A percentile compares a stretch with the other conserved stretches of the same genome.
phyloP scores from a whole-genome alignment of 345 rosid genomes.

The Aegle marmelos region DNA sequence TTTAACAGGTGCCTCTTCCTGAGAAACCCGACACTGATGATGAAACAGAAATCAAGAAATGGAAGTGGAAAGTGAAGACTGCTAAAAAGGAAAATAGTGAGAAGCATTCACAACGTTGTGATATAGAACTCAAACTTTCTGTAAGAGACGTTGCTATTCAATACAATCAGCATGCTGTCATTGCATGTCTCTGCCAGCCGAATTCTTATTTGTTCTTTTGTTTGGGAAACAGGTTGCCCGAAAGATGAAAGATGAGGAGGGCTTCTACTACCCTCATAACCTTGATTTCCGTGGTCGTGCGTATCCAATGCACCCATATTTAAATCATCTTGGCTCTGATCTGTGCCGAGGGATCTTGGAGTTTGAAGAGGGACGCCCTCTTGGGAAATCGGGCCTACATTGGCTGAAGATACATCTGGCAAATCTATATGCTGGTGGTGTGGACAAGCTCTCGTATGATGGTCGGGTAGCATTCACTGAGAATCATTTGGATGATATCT shows the following conservation, averaged over 20 bases:
- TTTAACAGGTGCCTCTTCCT: slow-evolving; percentile 64
- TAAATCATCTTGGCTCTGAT: slow-evolving; percentile 99
- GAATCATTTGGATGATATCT: slow-evolving; percentile 78
- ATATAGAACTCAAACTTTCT: slow-evolving; percentile 85
- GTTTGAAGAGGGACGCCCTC: slow-evolving; percentile 89
- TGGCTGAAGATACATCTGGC: slow-evolving; percentile 99
- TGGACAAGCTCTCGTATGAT: slow-evolving; percentile 81
- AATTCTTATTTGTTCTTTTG: slow-evolving; percentile 17
- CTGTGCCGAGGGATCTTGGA: slow-evolving; percentile 94
- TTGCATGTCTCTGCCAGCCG: not conserved
- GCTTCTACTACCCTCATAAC: slow-evolving; percentile 94
- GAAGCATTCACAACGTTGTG: slow-evolving; percentile 95
- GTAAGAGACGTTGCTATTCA: slow-evolving; percentile 49
- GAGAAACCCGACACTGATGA: slow-evolving; percentile 76
- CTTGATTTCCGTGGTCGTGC: slow-evolving; percentile 99
- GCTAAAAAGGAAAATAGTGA: slow-evolving; percentile 72
- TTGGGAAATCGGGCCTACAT: slow-evolving; percentile 75
- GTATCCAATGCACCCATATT: slow-evolving; percentile 96
- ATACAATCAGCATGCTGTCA: not conserved
- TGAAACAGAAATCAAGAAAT: slow-evolving; percentile 53
- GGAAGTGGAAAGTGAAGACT: slow-evolving; percentile 82
- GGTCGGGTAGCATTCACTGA: slow-evolving; percentile 84
- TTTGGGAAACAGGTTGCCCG: slow-evolving; percentile 77
- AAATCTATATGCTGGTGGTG: slow-evolving; percentile 90
- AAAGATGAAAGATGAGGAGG: slow-evolving; percentile 90